A percentile compares a stretch with the other conserved stretches of the same genome.
Conservation (phyloP, 1,284 basidiomycete species). For the Melanopsichium pennsylvanicum region DNA sequence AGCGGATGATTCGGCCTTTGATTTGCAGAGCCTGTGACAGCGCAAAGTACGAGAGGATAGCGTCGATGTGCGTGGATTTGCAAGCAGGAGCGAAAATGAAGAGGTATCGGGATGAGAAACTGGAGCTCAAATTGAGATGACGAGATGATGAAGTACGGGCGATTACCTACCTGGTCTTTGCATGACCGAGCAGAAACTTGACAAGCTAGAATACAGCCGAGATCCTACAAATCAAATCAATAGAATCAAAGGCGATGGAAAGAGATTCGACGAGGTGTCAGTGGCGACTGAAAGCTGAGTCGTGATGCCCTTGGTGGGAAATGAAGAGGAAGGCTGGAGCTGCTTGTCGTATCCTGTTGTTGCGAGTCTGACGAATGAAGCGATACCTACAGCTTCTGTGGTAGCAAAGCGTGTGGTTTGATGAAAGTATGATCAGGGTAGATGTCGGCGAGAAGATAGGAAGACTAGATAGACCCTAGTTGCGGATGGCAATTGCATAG, state of each 20-base stretch:
- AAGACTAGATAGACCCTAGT: constrained; percentile 7
- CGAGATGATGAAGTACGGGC: background rate
- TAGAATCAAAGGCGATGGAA: background rate
- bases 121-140: background rate
- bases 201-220: constrained; percentile 7
- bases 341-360: too few relatives aligned
- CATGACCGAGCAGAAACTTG: constrained; percentile 31
- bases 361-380: too few relatives aligned
- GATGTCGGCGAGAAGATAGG: constrained; percentile 8
- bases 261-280: constrained; percentile 1
- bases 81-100: background rate
- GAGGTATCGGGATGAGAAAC: background rate
- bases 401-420: constrained; percentile 7
- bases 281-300: constrained; percentile 9
- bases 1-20: constrained; percentile 35
- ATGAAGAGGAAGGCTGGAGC: too few relatives aligned
- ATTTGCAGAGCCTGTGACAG: constrained; percentile 28
- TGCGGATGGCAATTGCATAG: constrained; percentile 24
- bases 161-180: constrained; percentile 39
- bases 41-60: background rate
- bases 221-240: background rate
- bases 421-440: background rate
- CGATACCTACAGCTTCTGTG: constrained; percentile 25
- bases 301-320: background rate
- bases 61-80: too few relatives aligned